Evolutionary conservation across 176 grass and related monocot species (phyloP).

Genomic region (Aegilops umbellulata): DNA sequence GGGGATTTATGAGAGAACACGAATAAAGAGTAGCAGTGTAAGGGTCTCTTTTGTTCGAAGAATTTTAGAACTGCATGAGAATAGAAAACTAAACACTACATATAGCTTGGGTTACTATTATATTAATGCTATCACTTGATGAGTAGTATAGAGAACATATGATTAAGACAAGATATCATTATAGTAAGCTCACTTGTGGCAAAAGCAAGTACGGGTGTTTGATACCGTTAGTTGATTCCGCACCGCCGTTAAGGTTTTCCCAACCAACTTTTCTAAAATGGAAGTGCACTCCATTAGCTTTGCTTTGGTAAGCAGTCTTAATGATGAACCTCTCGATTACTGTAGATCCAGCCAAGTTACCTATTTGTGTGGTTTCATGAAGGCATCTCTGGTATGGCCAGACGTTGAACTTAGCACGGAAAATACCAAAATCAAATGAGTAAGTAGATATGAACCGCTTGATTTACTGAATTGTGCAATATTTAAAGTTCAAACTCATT

Average conservation of each 20-base stretch:
- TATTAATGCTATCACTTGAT: not conserved
- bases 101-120: not conserved
- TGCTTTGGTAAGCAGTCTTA: not conserved
- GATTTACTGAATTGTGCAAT: not conserved
- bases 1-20: not conserved
- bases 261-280: not conserved
- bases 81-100: not conserved
- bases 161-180: not conserved
- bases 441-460: not conserved
- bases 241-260: not conserved
- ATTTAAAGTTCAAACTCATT: not conserved
- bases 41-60: not conserved
- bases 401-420: not conserved
- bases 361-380: not conserved
- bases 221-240: constrained; percentile 10
- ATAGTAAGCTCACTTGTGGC: constrained; percentile 15
- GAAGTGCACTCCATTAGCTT: not conserved
- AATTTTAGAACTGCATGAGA: not conserved
- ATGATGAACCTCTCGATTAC: not conserved
- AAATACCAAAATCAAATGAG: not conserved
- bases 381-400: not conserved
- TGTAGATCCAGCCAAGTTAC: not conserved
- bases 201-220: constrained; percentile 19
- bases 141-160: not conserved
- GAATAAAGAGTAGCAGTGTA: not conserved